Evolutionary conservation across 768 basidiomycete genomes (phyloP).

Genomic region (Suillus clintonianus): DNA sequence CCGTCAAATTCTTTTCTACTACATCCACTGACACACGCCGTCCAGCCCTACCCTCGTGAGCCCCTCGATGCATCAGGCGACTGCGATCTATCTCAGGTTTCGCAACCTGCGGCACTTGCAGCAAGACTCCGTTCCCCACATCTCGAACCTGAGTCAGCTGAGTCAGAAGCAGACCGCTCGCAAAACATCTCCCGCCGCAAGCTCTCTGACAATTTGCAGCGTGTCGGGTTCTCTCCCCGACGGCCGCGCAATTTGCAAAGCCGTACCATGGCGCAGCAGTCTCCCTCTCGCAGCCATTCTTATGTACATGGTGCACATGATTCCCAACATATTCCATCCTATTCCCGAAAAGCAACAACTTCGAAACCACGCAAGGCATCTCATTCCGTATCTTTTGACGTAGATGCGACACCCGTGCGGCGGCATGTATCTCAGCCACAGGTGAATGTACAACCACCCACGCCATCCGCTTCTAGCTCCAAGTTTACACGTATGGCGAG

Average conservation of each 20-base stretch:
- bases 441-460: constrained; percentile 58
- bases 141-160: constrained; percentile 48
- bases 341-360: constrained; percentile 28
- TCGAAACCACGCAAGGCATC: constrained; percentile 33
- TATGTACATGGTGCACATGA: constrained; percentile 11
- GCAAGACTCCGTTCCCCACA: constrained; percentile 48
- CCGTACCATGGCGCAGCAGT: constrained; percentile 22
- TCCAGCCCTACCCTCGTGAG: constrained; percentile 44
- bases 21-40: constrained; percentile 1
- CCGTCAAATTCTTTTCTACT: neutral
- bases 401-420: constrained; percentile 26
- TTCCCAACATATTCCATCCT: constrained; percentile 1
- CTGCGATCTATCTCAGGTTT: constrained; percentile 60
- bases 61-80: constrained; percentile 64
- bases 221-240: constrained; percentile 72
- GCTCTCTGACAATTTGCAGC: constrained; percentile 69
- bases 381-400: constrained; percentile 29
- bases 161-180: constrained; percentile 48
- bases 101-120: constrained; percentile 44
- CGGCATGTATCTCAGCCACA: constrained; percentile 32
- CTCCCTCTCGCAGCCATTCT: constrained; percentile 12
- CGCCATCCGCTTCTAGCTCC: constrained; percentile 56
- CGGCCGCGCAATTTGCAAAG: constrained; percentile 57
- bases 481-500: constrained; percentile 63
- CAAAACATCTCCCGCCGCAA: constrained; percentile 54